Conservation (phyloP, 2,329 filamentous ascomycete genomes). For the Trichothecium sympodiale region DNA sequence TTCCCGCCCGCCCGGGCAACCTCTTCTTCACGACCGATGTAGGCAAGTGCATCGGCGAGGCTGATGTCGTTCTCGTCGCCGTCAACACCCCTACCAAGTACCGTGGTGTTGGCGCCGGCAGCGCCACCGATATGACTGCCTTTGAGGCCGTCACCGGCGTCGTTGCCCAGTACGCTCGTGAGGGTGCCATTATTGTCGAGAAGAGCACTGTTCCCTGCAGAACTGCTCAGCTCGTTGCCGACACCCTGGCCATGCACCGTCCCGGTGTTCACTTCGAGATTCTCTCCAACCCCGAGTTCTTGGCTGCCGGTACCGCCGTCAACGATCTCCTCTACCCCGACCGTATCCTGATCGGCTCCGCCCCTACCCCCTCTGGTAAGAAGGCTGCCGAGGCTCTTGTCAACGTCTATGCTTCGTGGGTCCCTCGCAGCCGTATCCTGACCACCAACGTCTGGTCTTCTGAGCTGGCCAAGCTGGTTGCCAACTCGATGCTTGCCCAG, state of each 20-base stretch:
- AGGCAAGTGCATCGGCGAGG: slow-evolving; percentile 47
- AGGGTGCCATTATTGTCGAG: slow-evolving; percentile 65
- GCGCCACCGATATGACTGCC: slow-evolving; percentile 60
- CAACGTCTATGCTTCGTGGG: slow-evolving; percentile 60
- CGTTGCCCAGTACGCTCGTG: slow-evolving; percentile 54
- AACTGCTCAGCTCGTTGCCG: slow-evolving; percentile 58
- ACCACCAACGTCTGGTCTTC: slow-evolving; percentile 68
- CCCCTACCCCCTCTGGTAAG: slow-evolving; percentile 46
- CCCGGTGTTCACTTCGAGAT: slow-evolving; percentile 61
- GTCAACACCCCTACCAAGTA: slow-evolving; percentile 74
- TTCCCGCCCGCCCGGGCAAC: slow-evolving; percentile 45
- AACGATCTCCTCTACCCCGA: slow-evolving; percentile 60
- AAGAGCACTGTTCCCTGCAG: slow-evolving; percentile 72
- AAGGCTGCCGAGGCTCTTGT: slow-evolving; percentile 53
- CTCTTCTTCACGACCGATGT: slow-evolving; percentile 65
- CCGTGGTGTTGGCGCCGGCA: slow-evolving; percentile 56
- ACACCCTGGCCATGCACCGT: slow-evolving; percentile 49
- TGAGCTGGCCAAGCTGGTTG: slow-evolving; percentile 67
- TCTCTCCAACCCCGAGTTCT: slow-evolving; percentile 71
- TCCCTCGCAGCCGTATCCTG: slow-evolving; percentile 54
- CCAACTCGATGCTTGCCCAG: slow-evolving; percentile 73
- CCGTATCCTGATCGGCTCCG: slow-evolving; percentile 64
- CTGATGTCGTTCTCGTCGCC: slow-evolving; percentile 64
- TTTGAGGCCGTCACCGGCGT: slow-evolving; percentile 59
- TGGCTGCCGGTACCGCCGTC: slow-evolving; percentile 68